phyloP scores from a whole-genome alignment of 2,329 filamentous ascomycete species.

The Graphilbum sp. region DNA sequence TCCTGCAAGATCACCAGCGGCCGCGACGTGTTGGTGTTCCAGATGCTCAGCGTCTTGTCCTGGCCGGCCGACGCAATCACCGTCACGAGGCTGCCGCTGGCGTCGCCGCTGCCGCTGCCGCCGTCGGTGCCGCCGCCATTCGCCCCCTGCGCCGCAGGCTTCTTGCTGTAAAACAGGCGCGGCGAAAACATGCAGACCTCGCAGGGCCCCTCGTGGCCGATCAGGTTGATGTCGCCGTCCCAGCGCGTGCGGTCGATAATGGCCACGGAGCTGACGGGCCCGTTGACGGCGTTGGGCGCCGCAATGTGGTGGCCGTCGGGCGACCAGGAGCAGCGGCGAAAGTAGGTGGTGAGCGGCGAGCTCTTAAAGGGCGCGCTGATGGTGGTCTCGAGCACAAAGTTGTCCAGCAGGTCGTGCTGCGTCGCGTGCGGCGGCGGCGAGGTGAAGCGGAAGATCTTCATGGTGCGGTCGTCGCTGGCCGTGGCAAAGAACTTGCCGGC shows the following conservation, averaged over 20 bases:
- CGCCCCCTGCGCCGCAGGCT: slow-evolving; percentile 49
- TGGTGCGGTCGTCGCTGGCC: slow-evolving; percentile 88
- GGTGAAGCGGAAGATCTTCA: slow-evolving; percentile 92
- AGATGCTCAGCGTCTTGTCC: slow-evolving; percentile 89
- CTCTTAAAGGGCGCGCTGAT: slow-evolving; percentile 77
- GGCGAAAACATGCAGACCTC: slow-evolving; percentile 97
- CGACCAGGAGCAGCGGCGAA: slow-evolving; percentile 91
- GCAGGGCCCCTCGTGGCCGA: slow-evolving; percentile 90
- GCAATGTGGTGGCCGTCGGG: slow-evolving; percentile 95
- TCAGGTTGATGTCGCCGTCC: slow-evolving; percentile 94
- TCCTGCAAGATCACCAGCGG: slow-evolving; percentile 86
- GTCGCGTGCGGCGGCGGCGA: slow-evolving; percentile 82
- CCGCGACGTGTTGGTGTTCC: slow-evolving; percentile 91
- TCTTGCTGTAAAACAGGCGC: slow-evolving; percentile 61
- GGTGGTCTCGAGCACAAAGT: slow-evolving; percentile 88
- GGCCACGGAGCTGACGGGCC: slow-evolving; percentile 89
- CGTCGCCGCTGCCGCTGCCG: slow-evolving; percentile 17
- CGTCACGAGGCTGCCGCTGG: slow-evolving; percentile 43
- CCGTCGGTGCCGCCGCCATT: slow-evolving; percentile 32
- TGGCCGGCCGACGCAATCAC: slow-evolving; percentile 95
- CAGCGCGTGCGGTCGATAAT: slow-evolving; percentile 85
- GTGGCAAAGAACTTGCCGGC: slow-evolving; percentile 99
- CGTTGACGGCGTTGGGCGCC: slow-evolving; percentile 91
- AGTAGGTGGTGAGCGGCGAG: slow-evolving; percentile 91
- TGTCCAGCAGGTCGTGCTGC: slow-evolving; percentile 88